Base-by-base conservation (phyloP, 2,329 filamentous ascomycete species). In the Fonsecaea nubica region DNA sequence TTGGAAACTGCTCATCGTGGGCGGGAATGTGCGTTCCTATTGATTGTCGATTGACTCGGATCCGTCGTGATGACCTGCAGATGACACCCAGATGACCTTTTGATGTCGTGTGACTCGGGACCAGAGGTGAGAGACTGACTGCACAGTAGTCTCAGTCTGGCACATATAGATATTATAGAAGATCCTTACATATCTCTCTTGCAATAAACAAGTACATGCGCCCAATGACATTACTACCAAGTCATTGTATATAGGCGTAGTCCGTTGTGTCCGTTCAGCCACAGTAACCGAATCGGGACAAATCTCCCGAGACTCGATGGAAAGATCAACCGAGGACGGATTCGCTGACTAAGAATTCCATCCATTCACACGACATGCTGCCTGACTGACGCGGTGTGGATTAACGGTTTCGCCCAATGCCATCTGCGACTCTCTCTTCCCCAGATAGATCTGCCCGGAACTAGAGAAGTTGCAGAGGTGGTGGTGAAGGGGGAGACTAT, bases 401-500 rank as follows among this genome's bases (percentile, higher is more conserved):
- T 25, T 53, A 53, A 50, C 30, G 58, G 25, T 53, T 32, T 48
- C 48, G 58, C 48, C 45, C 54, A 54, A 38, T 35, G 33, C 45
- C 40, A 15, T 53, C 45, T 61, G 45, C 45, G 35, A 38, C 52
- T 52, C 45, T 5, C 25, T 40, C 48, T 33, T n/a, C 25, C 58
- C 33, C 50, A 21, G 48, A 53, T 45, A 48, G 57, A 45, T 42
- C 40, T 35, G 40, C 38, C 42, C 21, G n/a, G 38, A 61, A n/a
- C 30, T 38, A 35, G 45, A 61, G 48, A 35, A 18, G 58, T 30
- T 15, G 58, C 45, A 61, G 58, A 54, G 58, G 62, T 38, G 62
- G 67, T 50, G 67, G 40, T 61, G 61, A 61, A 63, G 55, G 61
- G 65, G 62, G 58, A 61, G 32, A 33, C 48, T 32, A 96, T 96